Percentiles rank a stretch among this genome's conserved stretches.
phyloP scores from a whole-genome alignment of 768 basidiomycete species.

The Pisolithus sp. region DNA sequence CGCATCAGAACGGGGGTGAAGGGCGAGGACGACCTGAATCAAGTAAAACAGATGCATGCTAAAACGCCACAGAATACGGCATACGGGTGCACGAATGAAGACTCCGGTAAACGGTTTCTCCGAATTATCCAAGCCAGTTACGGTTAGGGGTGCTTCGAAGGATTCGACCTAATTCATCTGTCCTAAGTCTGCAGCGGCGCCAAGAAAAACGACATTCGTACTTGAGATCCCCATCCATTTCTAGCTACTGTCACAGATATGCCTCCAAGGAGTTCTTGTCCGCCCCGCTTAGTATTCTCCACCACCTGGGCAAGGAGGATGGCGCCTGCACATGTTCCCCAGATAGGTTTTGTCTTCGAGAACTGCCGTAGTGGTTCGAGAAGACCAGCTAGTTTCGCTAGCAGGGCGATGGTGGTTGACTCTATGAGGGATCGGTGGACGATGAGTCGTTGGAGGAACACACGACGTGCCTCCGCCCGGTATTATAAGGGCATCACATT shows the following conservation, averaged over 20 bases:
- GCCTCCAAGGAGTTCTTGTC: constrained; percentile 80
- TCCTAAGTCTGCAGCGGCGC: neutral
- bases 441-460: neutral
- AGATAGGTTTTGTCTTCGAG: constrained; percentile 66
- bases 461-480: constrained; percentile 73
- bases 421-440: constrained; percentile 38
- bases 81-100: constrained; percentile 90
- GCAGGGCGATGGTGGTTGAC: constrained; percentile 85
- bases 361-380: constrained; percentile 76
- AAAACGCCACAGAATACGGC: constrained; percentile 16
- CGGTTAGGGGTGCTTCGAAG: constrained; percentile 72
- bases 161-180: constrained; percentile 63
- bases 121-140: constrained; percentile 56
- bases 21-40: constrained; percentile 54
- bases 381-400: constrained; percentile 67
- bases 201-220: constrained; percentile 26
- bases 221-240: constrained; percentile 95
- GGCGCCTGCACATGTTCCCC: constrained; percentile 96
- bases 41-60: neutral
- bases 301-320: constrained; percentile 76
- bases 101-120: constrained; percentile 67
- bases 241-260: constrained; percentile 75
- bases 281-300: constrained; percentile 75
- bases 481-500: constrained; percentile 82
- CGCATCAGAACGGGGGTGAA: constrained; percentile 41